Evolutionary conservation across 495 filamentous ascomycete species (phyloP), one percentile per base, ranked within the genome.

Genomic region (Glarea lozoyensis): DNA sequence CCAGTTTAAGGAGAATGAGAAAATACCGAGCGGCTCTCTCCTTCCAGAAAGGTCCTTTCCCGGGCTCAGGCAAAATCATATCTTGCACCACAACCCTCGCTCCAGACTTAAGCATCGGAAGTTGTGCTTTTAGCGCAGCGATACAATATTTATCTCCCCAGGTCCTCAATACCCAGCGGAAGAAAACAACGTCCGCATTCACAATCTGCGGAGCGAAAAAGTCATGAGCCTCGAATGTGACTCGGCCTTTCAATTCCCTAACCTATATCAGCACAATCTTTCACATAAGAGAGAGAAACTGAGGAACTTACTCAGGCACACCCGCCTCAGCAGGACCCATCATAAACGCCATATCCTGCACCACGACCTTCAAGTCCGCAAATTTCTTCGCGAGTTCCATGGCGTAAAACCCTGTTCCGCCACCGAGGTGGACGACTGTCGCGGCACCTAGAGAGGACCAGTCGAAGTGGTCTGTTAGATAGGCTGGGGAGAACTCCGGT

Each of bases 161-260:
- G 52, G 76, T 71, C 54, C 75, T 73, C 38, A 78, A 53, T 40
- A 72, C 68, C 63, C 64, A 73, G 13, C 73, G 69, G 46, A 73
- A 67, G 53, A 68, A 68, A 53, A 73, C 75, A 2, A 72, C 62
- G 40, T 72, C 68, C 15, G 74, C 73, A 10, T 53, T 67, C 16
- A 66, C 59, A 0, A 61, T 58, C 62, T 78, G 74, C 58, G 63
- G 63, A 10, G 52, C 51, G 52, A 75, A 75, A 49, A 76, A 72
- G 49, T 78, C 68, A 37, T 77, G 73, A 10, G 56, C 54, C 46
- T 58, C 42, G 46, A 75, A 59, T 12, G 29, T 40, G 29, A 78
- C 67, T 15, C 66, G 41, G 37, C 49, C 56, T 3, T 59, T 59
- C 2, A 73, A 46, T 0, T 57, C 67, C 0, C n/a, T n/a, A n/a